Percentiles rank a stretch among this genome's conserved stretches.
Conservation (phyloP, 2,329 filamentous ascomycete species). For the Fonsecaea pedrosoi region DNA sequence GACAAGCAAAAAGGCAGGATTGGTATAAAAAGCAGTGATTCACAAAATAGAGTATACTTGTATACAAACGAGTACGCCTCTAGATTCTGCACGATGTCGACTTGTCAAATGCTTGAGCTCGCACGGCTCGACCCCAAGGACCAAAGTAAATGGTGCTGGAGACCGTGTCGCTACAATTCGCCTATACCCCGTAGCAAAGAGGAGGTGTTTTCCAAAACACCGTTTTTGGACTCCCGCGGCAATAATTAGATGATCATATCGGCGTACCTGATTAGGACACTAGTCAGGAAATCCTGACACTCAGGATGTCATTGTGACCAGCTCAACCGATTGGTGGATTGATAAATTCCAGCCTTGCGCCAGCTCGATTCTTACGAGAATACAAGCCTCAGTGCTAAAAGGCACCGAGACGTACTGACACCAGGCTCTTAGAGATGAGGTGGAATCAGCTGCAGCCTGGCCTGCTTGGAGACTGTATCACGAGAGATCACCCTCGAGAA, state of each 20-base stretch:
- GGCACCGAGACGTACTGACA: not conserved
- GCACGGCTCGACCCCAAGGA: not conserved
- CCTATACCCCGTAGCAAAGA: not conserved
- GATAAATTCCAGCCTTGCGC: not conserved
- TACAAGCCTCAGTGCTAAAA: not conserved
- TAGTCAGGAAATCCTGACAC: constrained; percentile 3
- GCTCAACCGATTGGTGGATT: not conserved
- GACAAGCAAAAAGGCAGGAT: not conserved
- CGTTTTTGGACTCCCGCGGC: not conserved
- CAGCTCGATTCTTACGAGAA: not conserved
- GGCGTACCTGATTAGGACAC: not conserved
- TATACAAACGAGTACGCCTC: too few relatives aligned
- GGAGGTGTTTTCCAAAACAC: not conserved
- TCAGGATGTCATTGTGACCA: not conserved
- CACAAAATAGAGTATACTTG: too few relatives aligned
- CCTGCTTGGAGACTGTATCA: not conserved
- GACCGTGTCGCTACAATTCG: not conserved
- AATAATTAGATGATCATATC: too few relatives aligned
- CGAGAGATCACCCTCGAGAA: not conserved
- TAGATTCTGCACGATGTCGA: not conserved
- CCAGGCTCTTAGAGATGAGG: not conserved
- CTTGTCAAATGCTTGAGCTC: not conserved
- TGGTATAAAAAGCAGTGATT: too few relatives aligned
- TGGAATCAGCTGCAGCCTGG: not conserved
- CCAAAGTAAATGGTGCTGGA: not conserved